A percentile compares a stretch with the other conserved stretches of the same genome.
phyloP scores from a whole-genome alignment of 345 rosid species.

The Camelina neglecta region DNA sequence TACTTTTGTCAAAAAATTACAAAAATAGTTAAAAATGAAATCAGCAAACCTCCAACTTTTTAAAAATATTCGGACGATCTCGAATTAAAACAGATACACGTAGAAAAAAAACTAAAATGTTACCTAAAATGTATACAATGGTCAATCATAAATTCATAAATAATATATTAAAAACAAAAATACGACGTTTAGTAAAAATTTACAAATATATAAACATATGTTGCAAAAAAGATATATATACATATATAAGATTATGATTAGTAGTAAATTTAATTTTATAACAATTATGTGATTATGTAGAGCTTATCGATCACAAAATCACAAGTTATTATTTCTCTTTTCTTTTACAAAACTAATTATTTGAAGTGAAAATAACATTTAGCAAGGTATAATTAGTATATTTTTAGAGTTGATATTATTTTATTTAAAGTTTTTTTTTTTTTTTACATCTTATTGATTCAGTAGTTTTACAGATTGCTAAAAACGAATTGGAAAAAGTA shows the following conservation, averaged over 20 bases:
- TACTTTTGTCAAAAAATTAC: background rate
- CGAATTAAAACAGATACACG: background rate
- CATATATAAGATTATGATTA: too few relatives aligned
- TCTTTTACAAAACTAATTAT: background rate
- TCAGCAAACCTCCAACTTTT: background rate
- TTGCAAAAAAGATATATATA: too few relatives aligned
- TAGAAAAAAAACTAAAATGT: background rate
- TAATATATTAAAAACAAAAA: background rate
- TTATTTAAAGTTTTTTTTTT: background rate
- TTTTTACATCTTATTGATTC: background rate
- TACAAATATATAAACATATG: too few relatives aligned
- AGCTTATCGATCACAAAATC: background rate
- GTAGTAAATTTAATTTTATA: background rate
- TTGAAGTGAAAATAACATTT: background rate
- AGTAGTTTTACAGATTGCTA: background rate
- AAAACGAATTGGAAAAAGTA: background rate
- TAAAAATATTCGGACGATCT: background rate
- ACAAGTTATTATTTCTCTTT: background rate
- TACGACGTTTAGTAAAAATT: too few relatives aligned
- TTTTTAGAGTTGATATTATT: background rate
- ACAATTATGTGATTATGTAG: background rate
- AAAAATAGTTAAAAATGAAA: background rate
- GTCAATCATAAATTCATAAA: background rate
- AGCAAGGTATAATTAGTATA: background rate
- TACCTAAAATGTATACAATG: background rate